Percentiles rank a stretch among this genome's conserved stretches.
Conservation (phyloP, 305 asterid genomes). For the Fraxinus ornus region DNA sequence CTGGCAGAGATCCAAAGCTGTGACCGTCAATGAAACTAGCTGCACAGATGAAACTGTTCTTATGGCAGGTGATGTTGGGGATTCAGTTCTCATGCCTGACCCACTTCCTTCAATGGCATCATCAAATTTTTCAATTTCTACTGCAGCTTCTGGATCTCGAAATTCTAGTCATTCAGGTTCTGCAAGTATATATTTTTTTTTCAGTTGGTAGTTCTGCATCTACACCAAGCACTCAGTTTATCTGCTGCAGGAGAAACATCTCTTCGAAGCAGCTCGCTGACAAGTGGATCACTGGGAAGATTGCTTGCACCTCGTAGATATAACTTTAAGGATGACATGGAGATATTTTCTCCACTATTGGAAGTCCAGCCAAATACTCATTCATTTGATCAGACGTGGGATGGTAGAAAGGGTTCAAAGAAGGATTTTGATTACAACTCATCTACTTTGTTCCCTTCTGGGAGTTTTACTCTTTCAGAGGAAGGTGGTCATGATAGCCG, state of each 20-base stretch:
- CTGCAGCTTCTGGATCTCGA: conserved; percentile 59
- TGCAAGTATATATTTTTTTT: conserved; percentile 53
- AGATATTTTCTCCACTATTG: conserved; percentile 88
- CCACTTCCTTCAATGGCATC: conserved; percentile 87
- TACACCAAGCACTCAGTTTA: conserved; percentile 43
- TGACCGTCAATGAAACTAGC: conserved; percentile 59
- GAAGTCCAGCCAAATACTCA: conserved; percentile 94
- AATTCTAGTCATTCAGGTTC: conserved; percentile 60
- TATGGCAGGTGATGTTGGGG: conserved; percentile 83
- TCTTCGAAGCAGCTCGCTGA: conserved; percentile 54
- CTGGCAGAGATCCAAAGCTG: conserved; percentile 94
- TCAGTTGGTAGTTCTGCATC: conserved; percentile 45
- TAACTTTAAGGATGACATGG: conserved; percentile 96
- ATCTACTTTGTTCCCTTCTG: conserved; percentile 52
- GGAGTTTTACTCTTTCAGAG: conserved; percentile 67
- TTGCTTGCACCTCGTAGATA: conserved; percentile 74
- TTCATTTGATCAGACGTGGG: conserved; percentile 77
- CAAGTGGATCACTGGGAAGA: conserved; percentile 66
- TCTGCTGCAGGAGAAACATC: conserved; percentile 70
- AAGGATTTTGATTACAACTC: conserved; percentile 62
- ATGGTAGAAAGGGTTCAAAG: conserved; percentile 55
- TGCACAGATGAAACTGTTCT: conserved; percentile 78
- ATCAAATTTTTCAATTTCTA: conserved; percentile 53
- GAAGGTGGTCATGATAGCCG: conserved; percentile 58
- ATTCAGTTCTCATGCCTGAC: conserved; percentile 90